phyloP scores from a whole-genome alignment of 768 basidiomycete genomes.

The Russula olivacea region DNA sequence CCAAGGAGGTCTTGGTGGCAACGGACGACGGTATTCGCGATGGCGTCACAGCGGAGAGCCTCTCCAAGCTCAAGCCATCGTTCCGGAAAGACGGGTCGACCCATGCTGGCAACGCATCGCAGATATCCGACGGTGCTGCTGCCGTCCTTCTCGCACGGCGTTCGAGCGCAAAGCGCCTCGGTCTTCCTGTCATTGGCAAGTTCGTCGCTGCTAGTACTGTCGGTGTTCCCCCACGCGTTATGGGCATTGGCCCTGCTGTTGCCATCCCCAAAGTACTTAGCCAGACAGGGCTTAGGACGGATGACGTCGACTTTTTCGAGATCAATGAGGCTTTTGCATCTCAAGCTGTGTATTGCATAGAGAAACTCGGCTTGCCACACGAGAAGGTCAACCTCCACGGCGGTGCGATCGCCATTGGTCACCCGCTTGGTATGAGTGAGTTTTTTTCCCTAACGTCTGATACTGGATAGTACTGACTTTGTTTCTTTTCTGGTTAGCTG shows the following conservation, averaged over 20 bases:
- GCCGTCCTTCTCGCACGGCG: constrained; percentile 81
- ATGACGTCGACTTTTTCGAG: constrained; percentile 86
- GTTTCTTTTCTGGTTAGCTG: constrained; percentile 40
- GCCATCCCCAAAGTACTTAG: constrained; percentile 75
- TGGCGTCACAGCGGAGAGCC: constrained; percentile 72
- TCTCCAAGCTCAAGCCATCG: constrained; percentile 80
- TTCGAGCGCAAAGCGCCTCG: constrained; percentile 71
- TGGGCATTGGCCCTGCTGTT: constrained; percentile 88
- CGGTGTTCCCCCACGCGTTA: constrained; percentile 82
- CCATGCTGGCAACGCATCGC: constrained; percentile 83
- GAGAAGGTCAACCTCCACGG: constrained; percentile 84
- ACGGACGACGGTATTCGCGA: constrained; percentile 82
- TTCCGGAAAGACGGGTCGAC: constrained; percentile 72
- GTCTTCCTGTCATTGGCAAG: constrained; percentile 84
- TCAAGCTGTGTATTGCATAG: constrained; percentile 68
- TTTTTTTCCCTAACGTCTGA: constrained; percentile 27
- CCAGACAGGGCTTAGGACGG: constrained; percentile 53
- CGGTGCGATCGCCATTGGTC: constrained; percentile 86
- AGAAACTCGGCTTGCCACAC: constrained; percentile 61
- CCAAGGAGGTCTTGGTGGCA: constrained; percentile 63
- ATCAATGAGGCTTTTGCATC: constrained; percentile 91
- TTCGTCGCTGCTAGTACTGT: constrained; percentile 63
- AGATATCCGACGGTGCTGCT: constrained; percentile 89
- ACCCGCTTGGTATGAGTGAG: constrained; percentile 80
- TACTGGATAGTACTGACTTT: background rate